Base-by-base conservation (phyloP, 805 yeast species). In the Yarrowia alimentaria region DNA sequence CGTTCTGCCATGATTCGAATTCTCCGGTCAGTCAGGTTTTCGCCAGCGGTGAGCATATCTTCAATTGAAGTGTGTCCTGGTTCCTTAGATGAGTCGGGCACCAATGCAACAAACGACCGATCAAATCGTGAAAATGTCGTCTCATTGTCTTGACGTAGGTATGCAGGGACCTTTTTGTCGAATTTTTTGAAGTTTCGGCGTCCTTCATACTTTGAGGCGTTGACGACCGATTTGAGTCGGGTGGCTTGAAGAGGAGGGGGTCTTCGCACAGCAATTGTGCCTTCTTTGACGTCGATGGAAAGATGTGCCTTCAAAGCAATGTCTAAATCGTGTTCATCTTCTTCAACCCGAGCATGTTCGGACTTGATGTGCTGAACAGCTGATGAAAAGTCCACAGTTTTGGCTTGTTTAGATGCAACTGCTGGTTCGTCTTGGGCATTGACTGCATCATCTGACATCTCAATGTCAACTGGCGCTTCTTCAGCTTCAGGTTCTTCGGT, bases 231-330 rank as follows among this genome's bases (percentile, higher is more conserved):
- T 35, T 26, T 12, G 28, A 29, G 37, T 6, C 48, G 25, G 1
- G 52, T 49, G 5, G 52, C 52, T 13, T 49, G 49, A 9, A 35
- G 16, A 8, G 48, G 47, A 6, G 47, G 32, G 1, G 52, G 47
- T 28, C 32, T 18, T 1, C 34, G 28, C 2, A 49, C 33, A 20
- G 34, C 25, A 18, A 37, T 29, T 1, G 34, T 4, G 3, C 52
- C 52, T 16, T 28, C 35, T 12, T 49, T 49, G 13, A 37, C 49
- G 3, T 28, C 49, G 3, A 37, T 28, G 7, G 49, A 14, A 3
- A 28, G 25, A 4, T 19, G 26, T 2, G 49, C 49, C 21, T 38
- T 3, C 5, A 16, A 12, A 3, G 37, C 49, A 4, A 48, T 11
- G 17, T 35, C 22, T 3, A 19, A 6, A 14, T 38, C 35, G 18